These are phyloP conservation scores for Chenopodium quinoa DNA, from an alignment of 148 eudicot genomes.

Conservation along the genomic window DNA sequence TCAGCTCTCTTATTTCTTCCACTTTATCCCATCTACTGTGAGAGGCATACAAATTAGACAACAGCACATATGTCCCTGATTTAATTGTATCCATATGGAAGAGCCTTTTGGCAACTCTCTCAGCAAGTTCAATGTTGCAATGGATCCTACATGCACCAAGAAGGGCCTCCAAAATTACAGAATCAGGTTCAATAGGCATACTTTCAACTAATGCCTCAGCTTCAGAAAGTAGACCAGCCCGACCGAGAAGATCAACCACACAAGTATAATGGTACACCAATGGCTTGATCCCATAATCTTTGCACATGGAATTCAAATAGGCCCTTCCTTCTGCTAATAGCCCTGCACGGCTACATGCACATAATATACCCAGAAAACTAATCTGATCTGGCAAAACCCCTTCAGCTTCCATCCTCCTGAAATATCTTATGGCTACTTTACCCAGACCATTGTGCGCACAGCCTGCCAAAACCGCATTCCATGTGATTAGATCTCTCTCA, in stretches of 20 bases:
- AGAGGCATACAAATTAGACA: conserved; percentile 42
- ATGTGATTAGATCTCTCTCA: conserved; percentile 37
- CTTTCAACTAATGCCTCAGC: conserved; percentile 40
- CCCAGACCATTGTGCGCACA: conserved; percentile 48
- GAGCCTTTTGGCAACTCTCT: conserved; percentile 36
- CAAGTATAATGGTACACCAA: conserved; percentile 43
- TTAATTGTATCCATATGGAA: conserved; percentile 24
- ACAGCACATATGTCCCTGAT: conserved; percentile 37
- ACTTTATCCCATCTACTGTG: conserved; percentile 41
- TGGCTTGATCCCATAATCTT: conserved; percentile 32
- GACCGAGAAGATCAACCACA: conserved; percentile 46
- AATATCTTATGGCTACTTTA: conserved; percentile 30
- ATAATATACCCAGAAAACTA: conserved; percentile 45
- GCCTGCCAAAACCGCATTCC: conserved; percentile 49
- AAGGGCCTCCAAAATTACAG: conserved; percentile 44
- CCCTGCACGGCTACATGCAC: conserved; percentile 49
- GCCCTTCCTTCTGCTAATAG: conserved; percentile 30
- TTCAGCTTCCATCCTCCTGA: conserved; percentile 35
- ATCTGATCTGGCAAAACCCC: conserved; percentile 36
- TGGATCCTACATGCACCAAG: conserved; percentile 44
- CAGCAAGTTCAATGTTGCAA: conserved; percentile 30
- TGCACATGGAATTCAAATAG: conserved; percentile 31
- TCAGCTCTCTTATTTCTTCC: conserved; percentile 30
- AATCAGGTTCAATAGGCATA: conserved; percentile 38
- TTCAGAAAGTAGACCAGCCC: conserved; percentile 35